Evolutionary conservation across 495 filamentous ascomycete species (phyloP), one percentile per base, ranked within the genome.

Genomic region (Letharia columbiana): DNA sequence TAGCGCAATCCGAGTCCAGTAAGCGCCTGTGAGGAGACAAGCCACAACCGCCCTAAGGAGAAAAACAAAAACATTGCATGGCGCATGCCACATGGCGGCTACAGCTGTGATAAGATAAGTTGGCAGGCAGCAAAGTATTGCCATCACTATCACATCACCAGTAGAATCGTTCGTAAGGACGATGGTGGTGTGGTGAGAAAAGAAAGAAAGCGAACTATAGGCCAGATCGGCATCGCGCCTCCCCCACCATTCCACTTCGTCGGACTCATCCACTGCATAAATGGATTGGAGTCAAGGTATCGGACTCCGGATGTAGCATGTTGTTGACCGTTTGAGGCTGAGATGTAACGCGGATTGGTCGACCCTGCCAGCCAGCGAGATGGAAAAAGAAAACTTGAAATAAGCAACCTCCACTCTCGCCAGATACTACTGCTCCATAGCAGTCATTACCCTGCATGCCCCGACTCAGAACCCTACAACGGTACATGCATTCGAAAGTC

Each of bases 1-100:
- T 33, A 54, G 28, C 47, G n/a, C 47, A 50, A 23, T 11, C 4
- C n/a, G 47, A 50, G 8, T 50, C 4, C 47, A 50, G 47, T n/a
- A 50, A 50, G 52, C 52, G 52, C 52, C 54, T 56, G 54, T 37
- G 15, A 15, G 37, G 54, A 57, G 54, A 57, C 54, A 57, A 57
- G 54, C 54, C 54, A 57, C 54, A 37, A 37, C 31, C 54, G 54
- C 54, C 54, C 17, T 37, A 5, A 15, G 17, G 1, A 9, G 7
- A 56, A 56, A 56, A 50, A 50, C 4, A 31, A 3, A 23, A 28
- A 28, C 23, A 28, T 0, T 28, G 23, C 23, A 28, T 28, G 23
- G 23, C 23, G 49, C 49, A 52, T 28, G 52, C 28, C 52, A 56
- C 52, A 35, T 33, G 52, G 52, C 52, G 52, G 52, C 52, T 56